Conservation (phyloP, 139 green algal species). For the Mesotaenium endlicherianum region DNA sequence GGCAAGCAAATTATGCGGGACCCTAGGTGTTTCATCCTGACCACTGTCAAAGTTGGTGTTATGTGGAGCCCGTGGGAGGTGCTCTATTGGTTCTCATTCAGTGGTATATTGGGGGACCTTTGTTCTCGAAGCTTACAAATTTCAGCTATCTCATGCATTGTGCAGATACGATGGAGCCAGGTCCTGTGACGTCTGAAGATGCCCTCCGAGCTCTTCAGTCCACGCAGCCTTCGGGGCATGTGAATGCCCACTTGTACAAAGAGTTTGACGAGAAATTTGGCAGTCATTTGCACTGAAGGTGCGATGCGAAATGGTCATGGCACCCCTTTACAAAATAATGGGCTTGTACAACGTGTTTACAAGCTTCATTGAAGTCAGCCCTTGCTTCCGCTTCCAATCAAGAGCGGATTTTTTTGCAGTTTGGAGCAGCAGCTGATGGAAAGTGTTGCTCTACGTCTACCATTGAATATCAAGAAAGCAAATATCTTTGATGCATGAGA, state of each 20-base stretch:
- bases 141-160: background rate
- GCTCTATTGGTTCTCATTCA: background rate
- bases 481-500: too few species aligned
- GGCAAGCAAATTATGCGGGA: background rate
- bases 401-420: too few species aligned
- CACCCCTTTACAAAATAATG: too few species aligned
- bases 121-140: background rate
- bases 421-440: too few species aligned
- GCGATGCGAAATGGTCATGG: too few species aligned
- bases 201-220: background rate
- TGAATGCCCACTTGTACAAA: background rate
- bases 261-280: conserved; percentile 10
- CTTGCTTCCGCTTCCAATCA: too few species aligned
- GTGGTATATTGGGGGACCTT: background rate
- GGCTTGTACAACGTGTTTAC: too few species aligned
- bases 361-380: too few species aligned
- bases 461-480: too few species aligned
- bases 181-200: conserved; percentile 6
- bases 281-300: too few species aligned
- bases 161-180: background rate
- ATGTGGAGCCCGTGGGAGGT: background rate
- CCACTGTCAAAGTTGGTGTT: background rate
- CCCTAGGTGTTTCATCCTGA: background rate
- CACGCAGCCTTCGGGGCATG: background rate
- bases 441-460: too few species aligned